Conservation (phyloP, 768 basidiomycete genomes). For the Kwoniella mangroviensis region DNA sequence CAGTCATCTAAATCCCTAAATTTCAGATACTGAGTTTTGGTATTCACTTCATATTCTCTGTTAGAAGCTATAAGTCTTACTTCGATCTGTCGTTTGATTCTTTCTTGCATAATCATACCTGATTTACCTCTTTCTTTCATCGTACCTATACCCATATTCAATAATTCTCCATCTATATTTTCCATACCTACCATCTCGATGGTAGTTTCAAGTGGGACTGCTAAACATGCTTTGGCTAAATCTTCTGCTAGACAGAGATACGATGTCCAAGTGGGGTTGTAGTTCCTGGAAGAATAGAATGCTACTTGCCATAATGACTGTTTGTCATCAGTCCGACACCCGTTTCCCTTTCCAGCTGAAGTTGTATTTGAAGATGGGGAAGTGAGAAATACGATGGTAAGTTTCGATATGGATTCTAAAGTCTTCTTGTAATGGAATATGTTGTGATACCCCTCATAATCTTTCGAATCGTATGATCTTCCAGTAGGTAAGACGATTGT, state of each 20-base stretch:
- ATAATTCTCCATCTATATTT: constrained; percentile 14
- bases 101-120: constrained; percentile 7
- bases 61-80: constrained; percentile 11
- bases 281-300: constrained; percentile 12
- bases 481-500: constrained; percentile 20
- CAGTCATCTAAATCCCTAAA: constrained; percentile 17
- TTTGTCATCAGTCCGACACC: neutral
- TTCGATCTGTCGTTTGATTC: constrained; percentile 14
- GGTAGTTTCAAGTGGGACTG: constrained; percentile 11
- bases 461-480: constrained; percentile 21
- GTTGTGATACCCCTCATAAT: constrained; percentile 20
- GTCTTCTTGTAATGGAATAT: constrained; percentile 18
- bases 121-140: constrained; percentile 9
- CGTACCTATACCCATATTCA: constrained; percentile 20
- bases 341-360: neutral
- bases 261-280: constrained; percentile 16
- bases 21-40: neutral
- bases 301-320: constrained; percentile 19
- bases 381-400: constrained; percentile 19
- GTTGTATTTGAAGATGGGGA: neutral
- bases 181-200: constrained; percentile 18
- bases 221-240: neutral
- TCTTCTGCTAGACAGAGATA: constrained; percentile 17
- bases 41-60: neutral
- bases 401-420: neutral